phyloP scores from a whole-genome alignment of 2,329 filamentous ascomycete genomes.

The Parascedosporium putredinis region DNA sequence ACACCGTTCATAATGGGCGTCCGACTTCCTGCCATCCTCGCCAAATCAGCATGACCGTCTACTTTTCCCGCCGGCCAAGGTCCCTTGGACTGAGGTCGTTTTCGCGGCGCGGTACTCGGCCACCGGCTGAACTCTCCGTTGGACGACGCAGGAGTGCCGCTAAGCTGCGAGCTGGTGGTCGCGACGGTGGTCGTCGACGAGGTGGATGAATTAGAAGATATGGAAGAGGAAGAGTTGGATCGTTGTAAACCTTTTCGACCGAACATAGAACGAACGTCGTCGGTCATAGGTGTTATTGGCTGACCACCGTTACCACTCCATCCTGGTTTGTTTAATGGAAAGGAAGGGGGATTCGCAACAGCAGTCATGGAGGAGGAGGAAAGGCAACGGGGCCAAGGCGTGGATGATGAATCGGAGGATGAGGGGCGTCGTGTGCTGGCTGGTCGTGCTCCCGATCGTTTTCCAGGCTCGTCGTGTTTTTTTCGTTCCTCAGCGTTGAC shows the following conservation, averaged over 20 bases:
- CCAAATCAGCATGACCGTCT: constrained; percentile 37
- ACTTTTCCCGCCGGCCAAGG: constrained; percentile 39
- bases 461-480: not conserved
- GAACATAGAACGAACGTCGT: constrained; percentile 81
- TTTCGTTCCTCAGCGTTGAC: constrained; percentile 7
- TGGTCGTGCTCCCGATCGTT: not conserved
- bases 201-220: constrained; percentile 54
- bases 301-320: constrained; percentile 51
- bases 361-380: constrained; percentile 47
- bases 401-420: no score
- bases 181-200: constrained; percentile 55
- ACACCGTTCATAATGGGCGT: constrained; percentile 26
- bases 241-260: constrained; percentile 79
- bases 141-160: constrained; percentile 43
- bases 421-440: not conserved
- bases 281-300: constrained; percentile 59
- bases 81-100: constrained; percentile 39
- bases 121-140: constrained; percentile 36
- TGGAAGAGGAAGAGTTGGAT: constrained; percentile 82
- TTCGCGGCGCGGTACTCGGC: constrained; percentile 35
- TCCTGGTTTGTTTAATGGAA: constrained; percentile 53
- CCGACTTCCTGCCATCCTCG: constrained; percentile 31
- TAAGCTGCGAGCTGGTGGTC: constrained; percentile 48
- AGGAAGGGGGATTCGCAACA: constrained; percentile 54
- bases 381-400: no score